Conservation (phyloP, 768 basidiomycete species). For the Fomitopsis serialis region DNA sequence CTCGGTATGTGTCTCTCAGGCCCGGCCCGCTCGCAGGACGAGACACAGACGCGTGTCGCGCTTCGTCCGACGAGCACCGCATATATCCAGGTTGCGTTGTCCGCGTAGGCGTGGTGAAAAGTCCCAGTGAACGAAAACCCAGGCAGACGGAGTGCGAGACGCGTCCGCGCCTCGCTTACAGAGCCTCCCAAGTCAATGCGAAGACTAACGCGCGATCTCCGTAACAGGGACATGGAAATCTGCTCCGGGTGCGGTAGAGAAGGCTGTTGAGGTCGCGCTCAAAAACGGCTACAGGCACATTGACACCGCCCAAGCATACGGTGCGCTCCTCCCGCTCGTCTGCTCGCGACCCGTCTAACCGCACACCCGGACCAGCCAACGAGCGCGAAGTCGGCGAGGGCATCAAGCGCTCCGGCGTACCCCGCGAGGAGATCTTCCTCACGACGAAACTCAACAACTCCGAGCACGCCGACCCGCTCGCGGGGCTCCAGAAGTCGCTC, state of each 20-base stretch:
- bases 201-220: not conserved
- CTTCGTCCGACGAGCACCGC: too few species aligned
- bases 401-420: conserved; percentile 68
- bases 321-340: conserved; percentile 14
- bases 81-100: too few species aligned
- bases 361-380: conserved; percentile 35
- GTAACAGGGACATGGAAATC: conserved; percentile 71
- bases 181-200: too few species aligned
- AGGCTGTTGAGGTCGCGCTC: conserved; percentile 72
- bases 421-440: conserved; percentile 71
- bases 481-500: conserved; percentile 67
- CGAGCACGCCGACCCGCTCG: conserved; percentile 52
- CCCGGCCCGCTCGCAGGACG: too few species aligned
- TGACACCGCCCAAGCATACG: conserved; percentile 66
- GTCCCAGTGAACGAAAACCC: too few species aligned
- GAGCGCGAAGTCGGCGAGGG: conserved; percentile 81
- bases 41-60: too few species aligned
- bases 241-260: conserved; percentile 59
- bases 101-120: too few species aligned
- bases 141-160: too few species aligned
- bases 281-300: conserved; percentile 70
- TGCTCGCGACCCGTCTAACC: not conserved
- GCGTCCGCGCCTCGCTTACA: too few species aligned
- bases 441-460: conserved; percentile 69
- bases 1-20: conserved; percentile 42